These are phyloP conservation scores for Paxillus involutus DNA, from an alignment of 768 basidiomycete genomes.

Conservation along the genomic window DNA sequence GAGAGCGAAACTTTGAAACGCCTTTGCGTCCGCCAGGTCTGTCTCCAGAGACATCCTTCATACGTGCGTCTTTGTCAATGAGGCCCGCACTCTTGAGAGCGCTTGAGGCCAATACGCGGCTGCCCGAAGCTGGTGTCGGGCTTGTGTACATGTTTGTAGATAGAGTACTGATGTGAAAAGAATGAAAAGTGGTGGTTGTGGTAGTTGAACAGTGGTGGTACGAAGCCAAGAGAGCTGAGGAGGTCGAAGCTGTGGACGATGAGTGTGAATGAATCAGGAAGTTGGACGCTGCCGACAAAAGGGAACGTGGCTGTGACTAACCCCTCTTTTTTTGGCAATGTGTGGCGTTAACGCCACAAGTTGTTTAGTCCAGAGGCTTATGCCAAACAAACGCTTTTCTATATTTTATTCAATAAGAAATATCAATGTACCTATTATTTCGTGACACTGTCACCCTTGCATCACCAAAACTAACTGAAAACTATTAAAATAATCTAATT, in stretches of 20 bases:
- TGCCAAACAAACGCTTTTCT: constrained; percentile 23
- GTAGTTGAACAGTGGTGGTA: constrained; percentile 10
- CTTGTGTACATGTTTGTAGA: constrained; percentile 52
- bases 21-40: constrained; percentile 76
- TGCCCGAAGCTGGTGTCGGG: constrained; percentile 56
- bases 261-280: constrained; percentile 18
- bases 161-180: background rate
- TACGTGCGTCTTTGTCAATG: constrained; percentile 72
- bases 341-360: constrained; percentile 7
- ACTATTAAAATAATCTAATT: constrained; percentile 15
- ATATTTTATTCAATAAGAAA: background rate
- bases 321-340: constrained; percentile 18
- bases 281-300: constrained; percentile 10
- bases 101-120: constrained; percentile 56
- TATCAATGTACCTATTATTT: background rate
- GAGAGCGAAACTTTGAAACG: constrained; percentile 56
- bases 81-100: constrained; percentile 72
- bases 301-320: constrained; percentile 23
- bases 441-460: constrained; percentile 16
- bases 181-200: background rate
- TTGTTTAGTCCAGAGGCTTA: constrained; percentile 26
- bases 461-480: constrained; percentile 12
- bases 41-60: constrained; percentile 65
- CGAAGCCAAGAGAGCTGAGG: constrained; percentile 13
- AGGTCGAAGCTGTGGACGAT: constrained; percentile 3